A percentile compares a stretch with the other conserved stretches of the same genome.
Evolutionary conservation across 257 asterid species (phyloP).

Genomic region (Mentha longifolia): DNA sequence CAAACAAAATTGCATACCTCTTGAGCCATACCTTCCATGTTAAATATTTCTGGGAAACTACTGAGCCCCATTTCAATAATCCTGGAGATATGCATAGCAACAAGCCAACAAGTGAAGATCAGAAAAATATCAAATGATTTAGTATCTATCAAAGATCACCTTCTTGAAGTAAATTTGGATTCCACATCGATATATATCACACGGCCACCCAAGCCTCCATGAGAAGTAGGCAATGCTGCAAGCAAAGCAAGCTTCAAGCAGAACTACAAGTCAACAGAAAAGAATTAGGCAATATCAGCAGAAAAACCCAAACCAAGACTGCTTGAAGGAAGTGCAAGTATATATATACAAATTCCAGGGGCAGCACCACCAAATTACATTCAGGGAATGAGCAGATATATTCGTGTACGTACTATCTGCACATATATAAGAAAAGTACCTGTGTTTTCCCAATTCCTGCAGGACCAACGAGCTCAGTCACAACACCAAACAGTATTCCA

Average conservation of each 20-base stretch:
- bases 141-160: slow-evolving; percentile 45
- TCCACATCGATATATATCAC: slow-evolving; percentile 87
- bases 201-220: slow-evolving; percentile 81
- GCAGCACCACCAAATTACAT: slow-evolving; percentile 17
- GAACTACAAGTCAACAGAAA: slow-evolving; percentile 51
- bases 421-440: slow-evolving; percentile 36
- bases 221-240: slow-evolving; percentile 71
- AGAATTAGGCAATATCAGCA: slow-evolving; percentile 29
- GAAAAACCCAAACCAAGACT: slow-evolving; percentile 28
- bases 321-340: neutral
- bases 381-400: neutral
- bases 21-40: slow-evolving; percentile 67
- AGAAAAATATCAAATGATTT: slow-evolving; percentile 24
- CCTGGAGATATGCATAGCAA: slow-evolving; percentile 44
- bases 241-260: slow-evolving; percentile 83
- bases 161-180: slow-evolving; percentile 84
- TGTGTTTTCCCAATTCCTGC: slow-evolving; percentile 95
- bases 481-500: slow-evolving; percentile 88
- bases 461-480: slow-evolving; percentile 92
- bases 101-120: slow-evolving; percentile 22
- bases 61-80: slow-evolving; percentile 79
- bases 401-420: neutral
- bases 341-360: slow-evolving; percentile 8
- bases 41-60: slow-evolving; percentile 85
- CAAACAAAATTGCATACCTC: slow-evolving; percentile 52